Conservation (phyloP, 306 rosid species). For the Vachellia pachyceras region DNA sequence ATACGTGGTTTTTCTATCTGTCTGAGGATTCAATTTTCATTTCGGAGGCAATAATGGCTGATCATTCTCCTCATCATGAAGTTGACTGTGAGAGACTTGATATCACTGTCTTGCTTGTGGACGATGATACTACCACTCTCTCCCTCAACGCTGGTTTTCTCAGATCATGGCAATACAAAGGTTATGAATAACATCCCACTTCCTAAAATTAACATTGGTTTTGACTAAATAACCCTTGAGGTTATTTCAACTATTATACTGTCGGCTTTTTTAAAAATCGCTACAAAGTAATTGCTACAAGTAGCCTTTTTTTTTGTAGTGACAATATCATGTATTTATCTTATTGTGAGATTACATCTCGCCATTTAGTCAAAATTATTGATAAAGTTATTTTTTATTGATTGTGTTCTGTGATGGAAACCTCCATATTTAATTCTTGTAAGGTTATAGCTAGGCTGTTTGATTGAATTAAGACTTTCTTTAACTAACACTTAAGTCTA, state of each 20-base stretch:
- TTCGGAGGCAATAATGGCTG: neutral
- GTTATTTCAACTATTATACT: too few species aligned
- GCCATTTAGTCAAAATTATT: too few species aligned
- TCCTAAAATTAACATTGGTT: neutral
- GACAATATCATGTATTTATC: neutral
- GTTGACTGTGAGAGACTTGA: constrained; percentile 42
- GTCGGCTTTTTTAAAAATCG: too few species aligned
- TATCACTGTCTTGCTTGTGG: constrained; percentile 66
- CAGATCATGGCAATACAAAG: constrained; percentile 54
- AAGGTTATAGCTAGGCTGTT: too few species aligned
- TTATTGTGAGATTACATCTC: too few species aligned
- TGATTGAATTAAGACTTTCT: neutral
- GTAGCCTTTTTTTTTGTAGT: too few species aligned
- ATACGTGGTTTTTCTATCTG: neutral
- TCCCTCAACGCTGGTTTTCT: constrained; percentile 55
- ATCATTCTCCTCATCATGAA: constrained; percentile 11
- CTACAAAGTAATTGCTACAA: too few species aligned
- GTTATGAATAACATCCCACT: constrained; percentile 15
- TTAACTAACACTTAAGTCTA: neutral
- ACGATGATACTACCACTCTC: constrained; percentile 61
- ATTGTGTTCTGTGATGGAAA: too few species aligned
- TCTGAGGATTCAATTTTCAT: neutral
- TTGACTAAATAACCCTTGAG: neutral
- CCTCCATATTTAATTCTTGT: too few species aligned
- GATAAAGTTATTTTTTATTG: too few species aligned